phyloP scores from a whole-genome alignment of 352 stramenopile species.

The Pythium insidiosum region DNA sequence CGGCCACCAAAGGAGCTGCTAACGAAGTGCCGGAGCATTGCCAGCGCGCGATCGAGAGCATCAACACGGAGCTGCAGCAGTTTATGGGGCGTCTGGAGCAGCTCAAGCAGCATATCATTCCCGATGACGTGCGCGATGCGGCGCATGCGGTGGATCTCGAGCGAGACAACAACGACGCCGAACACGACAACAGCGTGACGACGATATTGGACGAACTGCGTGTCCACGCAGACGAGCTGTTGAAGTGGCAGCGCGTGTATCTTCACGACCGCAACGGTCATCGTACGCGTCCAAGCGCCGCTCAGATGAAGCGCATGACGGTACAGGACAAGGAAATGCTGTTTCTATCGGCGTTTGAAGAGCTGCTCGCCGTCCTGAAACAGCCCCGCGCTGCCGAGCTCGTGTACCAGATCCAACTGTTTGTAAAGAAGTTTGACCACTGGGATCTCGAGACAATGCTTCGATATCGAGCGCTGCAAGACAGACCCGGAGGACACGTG shows the following conservation, averaged over 20 bases:
- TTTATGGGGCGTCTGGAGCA: constrained; percentile 4
- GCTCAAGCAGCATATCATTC: constrained; percentile 9
- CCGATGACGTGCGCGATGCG: constrained; percentile 23
- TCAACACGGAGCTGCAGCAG: constrained; percentile 12
- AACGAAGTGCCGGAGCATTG: constrained; percentile 18
- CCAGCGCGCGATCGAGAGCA: constrained; percentile 31
- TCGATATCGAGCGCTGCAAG: constrained; percentile 18
- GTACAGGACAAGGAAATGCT: constrained; percentile 42
- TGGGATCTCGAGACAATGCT: constrained; percentile 53
- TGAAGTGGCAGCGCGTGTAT: constrained; percentile 35
- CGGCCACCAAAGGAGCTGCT: neutral
- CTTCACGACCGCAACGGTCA: constrained; percentile 5
- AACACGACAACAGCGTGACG: neutral
- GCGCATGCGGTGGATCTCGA: constrained; percentile 3
- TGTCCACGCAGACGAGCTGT: constrained; percentile 24
- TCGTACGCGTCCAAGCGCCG: neutral
- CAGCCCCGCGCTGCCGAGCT: constrained; percentile 48
- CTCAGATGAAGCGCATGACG: constrained; percentile 18
- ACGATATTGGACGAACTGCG: constrained; percentile 44
- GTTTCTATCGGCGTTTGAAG: constrained; percentile 50
- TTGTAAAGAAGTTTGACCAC: constrained; percentile 51
- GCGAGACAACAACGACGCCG: constrained; percentile 5
- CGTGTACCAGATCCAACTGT: constrained; percentile 76
- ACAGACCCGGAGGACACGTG: constrained; percentile 42
- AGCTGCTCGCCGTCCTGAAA: constrained; percentile 54